Conservation (phyloP, 1,284 basidiomycete genomes). For the Tilletia walkeri region DNA sequence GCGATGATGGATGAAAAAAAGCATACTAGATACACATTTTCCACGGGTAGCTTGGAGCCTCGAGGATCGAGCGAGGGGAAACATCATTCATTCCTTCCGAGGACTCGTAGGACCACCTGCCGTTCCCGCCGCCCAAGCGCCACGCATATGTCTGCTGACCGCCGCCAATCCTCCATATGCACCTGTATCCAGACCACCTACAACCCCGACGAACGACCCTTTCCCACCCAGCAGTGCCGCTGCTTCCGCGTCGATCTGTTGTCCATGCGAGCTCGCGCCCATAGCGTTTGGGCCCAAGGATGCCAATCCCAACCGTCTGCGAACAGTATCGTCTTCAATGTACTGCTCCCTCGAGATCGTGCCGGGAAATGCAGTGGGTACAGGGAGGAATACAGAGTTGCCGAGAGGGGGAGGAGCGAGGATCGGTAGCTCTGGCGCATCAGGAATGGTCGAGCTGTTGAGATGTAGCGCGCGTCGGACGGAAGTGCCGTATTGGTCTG, state of each 20-base stretch:
- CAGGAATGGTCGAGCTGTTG: neutral
- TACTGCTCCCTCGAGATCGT: constrained; percentile 33
- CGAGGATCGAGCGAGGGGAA: no score
- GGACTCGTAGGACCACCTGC: neutral
- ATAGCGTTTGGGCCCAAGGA: neutral
- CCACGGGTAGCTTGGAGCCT: no score
- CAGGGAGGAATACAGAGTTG: neutral
- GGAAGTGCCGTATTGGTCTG: neutral
- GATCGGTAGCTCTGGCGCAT: neutral
- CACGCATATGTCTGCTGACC: constrained; percentile 34
- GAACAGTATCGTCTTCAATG: constrained; percentile 22
- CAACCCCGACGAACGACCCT: constrained; percentile 42
- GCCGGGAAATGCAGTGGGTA: constrained; percentile 23
- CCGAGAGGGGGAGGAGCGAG: neutral
- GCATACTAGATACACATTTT: no score
- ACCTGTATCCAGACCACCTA: constrained; percentile 41
- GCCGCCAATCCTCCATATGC: constrained; percentile 39
- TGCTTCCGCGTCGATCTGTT: neutral
- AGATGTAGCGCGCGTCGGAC: neutral
- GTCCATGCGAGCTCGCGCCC: neutral
- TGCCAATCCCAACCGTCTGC: neutral
- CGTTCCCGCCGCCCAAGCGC: constrained; percentile 3
- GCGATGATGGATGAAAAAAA: no score
- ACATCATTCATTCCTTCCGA: no score
- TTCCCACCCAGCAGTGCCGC: constrained; percentile 21